Evolutionary conservation across 805 yeast species (phyloP), one percentile per base, ranked within the genome.

Genomic region (Candida xyloterini): DNA sequence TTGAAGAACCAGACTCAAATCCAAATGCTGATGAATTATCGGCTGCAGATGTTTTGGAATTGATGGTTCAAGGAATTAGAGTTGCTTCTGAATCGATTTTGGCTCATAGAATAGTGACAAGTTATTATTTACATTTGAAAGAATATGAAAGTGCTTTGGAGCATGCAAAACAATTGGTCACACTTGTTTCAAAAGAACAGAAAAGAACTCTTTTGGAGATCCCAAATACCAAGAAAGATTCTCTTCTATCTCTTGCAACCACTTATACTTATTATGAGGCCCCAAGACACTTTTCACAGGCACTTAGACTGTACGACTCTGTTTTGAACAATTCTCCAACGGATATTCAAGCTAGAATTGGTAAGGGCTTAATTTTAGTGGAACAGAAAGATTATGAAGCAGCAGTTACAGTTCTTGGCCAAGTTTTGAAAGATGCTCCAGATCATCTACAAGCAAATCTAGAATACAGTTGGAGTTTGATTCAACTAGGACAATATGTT

Each of bases 211-310:
- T 81, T 0, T 63, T 73, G 7, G 55, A 60, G 8, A 66, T 86
- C 27, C 56, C 59, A 1, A 64, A 78, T 46, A 70, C 89, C 1
- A 76, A 71, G 48, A 71, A 70, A 36, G 84, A 79, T 36, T 63
- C 86, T 15, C 67, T 83, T 7, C 71, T 88, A 26, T 69, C 76
- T 16, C 67, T 86, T 39, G 98, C 93, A 0, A 74, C 80, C 0
- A 73, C 84, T 1, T 86, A 89, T 55, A 85, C 95, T 0, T 83
- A 86, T 55, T 75, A 81, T 54, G 96, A 91, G 58, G 84, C 97
- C 0, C 99, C 98, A 9, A 88, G 88, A 60, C 85, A 91, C 61
- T 87, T 78, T 54, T 69, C 76, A 2, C 70, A 81, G 18, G 98
- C 99, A 0, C 56, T 83, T 21, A 77, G 76, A 34, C 60, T 89